Conservation (phyloP, 345 rosid species). For the Dipteronia dyeriana region DNA sequence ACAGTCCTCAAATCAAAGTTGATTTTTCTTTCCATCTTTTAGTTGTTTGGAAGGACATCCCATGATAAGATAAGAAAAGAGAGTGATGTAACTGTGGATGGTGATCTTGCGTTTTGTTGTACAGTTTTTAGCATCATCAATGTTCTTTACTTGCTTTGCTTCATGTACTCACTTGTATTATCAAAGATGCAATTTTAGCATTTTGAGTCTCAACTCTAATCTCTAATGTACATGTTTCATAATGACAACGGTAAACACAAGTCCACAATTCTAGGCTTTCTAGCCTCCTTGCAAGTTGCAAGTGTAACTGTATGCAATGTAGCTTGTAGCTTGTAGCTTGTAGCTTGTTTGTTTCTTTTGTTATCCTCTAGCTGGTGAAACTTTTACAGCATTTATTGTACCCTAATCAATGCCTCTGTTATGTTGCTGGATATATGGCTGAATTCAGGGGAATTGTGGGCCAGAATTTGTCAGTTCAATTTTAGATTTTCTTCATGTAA, state of each 20-base stretch:
- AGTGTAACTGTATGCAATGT: too few relatives aligned
- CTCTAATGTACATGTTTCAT: too few relatives aligned
- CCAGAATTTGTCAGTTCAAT: background rate
- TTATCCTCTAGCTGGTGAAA: too few relatives aligned
- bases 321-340: too few relatives aligned
- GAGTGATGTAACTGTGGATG: background rate
- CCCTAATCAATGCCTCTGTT: background rate
- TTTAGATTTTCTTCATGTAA: background rate
- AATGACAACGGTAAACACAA: too few relatives aligned
- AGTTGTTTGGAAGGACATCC: constrained; percentile 15
- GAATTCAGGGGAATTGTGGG: background rate
- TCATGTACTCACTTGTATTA: too few relatives aligned
- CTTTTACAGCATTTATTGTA: constrained; percentile 10
- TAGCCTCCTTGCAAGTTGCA: too few relatives aligned
- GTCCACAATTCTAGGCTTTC: too few relatives aligned
- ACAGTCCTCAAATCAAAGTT: constrained; percentile 64
- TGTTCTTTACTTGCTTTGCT: constrained; percentile 29
- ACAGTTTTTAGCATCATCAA: constrained; percentile 52
- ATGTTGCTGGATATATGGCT: constrained; percentile 14
- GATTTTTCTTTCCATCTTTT: constrained; percentile 13
- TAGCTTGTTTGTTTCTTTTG: background rate
- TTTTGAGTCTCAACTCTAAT: too few relatives aligned
- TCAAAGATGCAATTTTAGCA: too few relatives aligned
- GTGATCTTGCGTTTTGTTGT: constrained; percentile 40
- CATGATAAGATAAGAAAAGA: constrained; percentile 13